Evolutionary conservation across 2,329 filamentous ascomycete species (phyloP).

Genomic region (Claviceps digitariae): DNA sequence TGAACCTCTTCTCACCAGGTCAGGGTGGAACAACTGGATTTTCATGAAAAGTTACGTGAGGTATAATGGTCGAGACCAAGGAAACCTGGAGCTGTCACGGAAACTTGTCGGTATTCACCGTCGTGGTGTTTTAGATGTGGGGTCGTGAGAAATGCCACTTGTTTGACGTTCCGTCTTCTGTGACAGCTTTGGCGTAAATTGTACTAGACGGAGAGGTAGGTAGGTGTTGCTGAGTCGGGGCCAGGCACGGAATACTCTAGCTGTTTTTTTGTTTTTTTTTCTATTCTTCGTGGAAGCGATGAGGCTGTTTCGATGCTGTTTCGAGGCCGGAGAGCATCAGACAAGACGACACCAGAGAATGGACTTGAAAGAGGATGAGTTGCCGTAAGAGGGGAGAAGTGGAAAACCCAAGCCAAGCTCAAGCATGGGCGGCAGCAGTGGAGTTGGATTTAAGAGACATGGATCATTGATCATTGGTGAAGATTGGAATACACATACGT

Average conservation of each 20-base stretch:
- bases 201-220: not conserved
- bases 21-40: not conserved
- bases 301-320: not conserved
- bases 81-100: not conserved
- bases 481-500: not conserved
- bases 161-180: conserved; percentile 1
- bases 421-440: not conserved
- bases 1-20: conserved; percentile 19
- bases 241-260: not conserved
- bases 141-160: not conserved
- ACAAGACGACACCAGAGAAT: conserved; percentile 2
- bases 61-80: not conserved
- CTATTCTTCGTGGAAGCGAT: not conserved
- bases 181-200: not conserved
- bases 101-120: not conserved
- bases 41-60: not conserved
- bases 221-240: not conserved
- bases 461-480: not conserved
- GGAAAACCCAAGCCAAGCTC: not conserved
- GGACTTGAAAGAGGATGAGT: conserved; percentile 1
- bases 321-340: conserved; percentile 1
- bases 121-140: not conserved
- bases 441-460: not conserved
- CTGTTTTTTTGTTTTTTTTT: conserved; percentile 1
- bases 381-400: not conserved